Conservation (phyloP, 2,329 filamentous ascomycete species). For the Nothopassalora personata region DNA sequence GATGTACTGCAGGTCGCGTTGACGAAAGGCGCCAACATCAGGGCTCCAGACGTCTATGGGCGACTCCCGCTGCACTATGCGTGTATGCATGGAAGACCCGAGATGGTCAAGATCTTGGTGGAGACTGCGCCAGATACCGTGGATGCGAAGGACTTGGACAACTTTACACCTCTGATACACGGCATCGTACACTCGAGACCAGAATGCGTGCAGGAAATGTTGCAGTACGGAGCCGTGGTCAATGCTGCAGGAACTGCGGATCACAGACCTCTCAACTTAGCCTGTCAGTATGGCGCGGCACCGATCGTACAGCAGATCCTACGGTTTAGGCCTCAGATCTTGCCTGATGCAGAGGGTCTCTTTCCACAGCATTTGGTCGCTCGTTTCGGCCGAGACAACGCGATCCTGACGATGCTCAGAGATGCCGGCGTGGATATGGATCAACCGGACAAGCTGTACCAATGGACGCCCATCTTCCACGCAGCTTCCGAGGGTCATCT, state of each 20-base stretch:
- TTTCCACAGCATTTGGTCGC: constrained; percentile 97
- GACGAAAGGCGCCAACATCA: constrained; percentile 68
- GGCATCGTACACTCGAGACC: constrained; percentile 85
- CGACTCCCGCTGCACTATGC: constrained; percentile 92
- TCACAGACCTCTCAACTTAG: constrained; percentile 89
- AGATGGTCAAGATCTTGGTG: constrained; percentile 36
- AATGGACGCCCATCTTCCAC: constrained; percentile 95
- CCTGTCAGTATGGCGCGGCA: constrained; percentile 86
- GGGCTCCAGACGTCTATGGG: constrained; percentile 85
- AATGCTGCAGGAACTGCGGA: constrained; percentile 82
- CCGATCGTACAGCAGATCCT: constrained; percentile 80
- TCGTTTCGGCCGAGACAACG: constrained; percentile 74
- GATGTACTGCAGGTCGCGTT: constrained; percentile 74
- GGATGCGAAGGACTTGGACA: constrained; percentile 88
- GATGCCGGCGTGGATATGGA: constrained; percentile 84
- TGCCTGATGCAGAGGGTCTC: constrained; percentile 92
- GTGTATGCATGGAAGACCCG: constrained; percentile 84
- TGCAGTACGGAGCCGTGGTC: constrained; percentile 73
- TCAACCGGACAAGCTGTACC: constrained; percentile 90
- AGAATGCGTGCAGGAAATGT: constrained; percentile 70
- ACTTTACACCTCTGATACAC: constrained; percentile 93
- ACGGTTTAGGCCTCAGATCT: constrained; percentile 69
- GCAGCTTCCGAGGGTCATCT: constrained; percentile 95
- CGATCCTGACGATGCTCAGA: constrained; percentile 73
- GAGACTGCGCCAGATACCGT: constrained; percentile 62